Evolutionary conservation across 176 grass and related monocot species (phyloP).

Genomic region (Ampelocalamus luodianensis): DNA sequence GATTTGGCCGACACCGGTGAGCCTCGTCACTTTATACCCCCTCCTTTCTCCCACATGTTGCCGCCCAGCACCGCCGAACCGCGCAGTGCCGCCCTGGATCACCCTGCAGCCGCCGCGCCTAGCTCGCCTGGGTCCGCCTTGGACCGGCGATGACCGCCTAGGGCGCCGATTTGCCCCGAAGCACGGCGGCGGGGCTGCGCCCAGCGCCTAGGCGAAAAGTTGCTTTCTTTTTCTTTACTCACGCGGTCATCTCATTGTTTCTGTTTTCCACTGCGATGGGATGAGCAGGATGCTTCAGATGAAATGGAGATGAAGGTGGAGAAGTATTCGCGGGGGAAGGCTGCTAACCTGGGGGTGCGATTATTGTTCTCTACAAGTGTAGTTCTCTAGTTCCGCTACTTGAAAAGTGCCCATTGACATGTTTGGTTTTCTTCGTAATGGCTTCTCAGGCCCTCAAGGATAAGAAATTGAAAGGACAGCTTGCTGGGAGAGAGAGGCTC

Average conservation of each 20-base stretch:
- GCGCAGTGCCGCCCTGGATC: no score
- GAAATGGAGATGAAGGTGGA: slow-evolving; percentile 67
- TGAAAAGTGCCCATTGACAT: slow-evolving; percentile 21
- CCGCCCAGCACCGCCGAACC: no score
- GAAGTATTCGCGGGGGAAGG: slow-evolving; percentile 74
- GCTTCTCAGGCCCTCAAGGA: slow-evolving; percentile 58
- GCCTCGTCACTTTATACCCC: no score
- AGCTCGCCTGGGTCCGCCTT: no score
- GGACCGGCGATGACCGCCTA: no score
- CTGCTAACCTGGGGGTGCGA: slow-evolving; percentile 64
- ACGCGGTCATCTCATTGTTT: slow-evolving; percentile 2
- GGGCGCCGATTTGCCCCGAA: no score
- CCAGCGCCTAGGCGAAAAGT: no score
- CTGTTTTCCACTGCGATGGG: background rate
- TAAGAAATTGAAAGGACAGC: slow-evolving; percentile 83
- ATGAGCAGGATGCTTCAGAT: slow-evolving; percentile 47
- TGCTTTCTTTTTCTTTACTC: no score
- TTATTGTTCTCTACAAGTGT: slow-evolving; percentile 11
- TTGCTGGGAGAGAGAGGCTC: slow-evolving; percentile 71
- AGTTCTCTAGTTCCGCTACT: background rate
- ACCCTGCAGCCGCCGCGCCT: no score
- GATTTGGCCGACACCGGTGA: no score
- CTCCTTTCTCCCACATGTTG: no score
- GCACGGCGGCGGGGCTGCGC: no score
- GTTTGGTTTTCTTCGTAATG: slow-evolving; percentile 26